Evolutionary conservation across 306 rosid genomes (phyloP), one percentile per base, ranked within the genome.

Genomic region (Medicago arabica): DNA sequence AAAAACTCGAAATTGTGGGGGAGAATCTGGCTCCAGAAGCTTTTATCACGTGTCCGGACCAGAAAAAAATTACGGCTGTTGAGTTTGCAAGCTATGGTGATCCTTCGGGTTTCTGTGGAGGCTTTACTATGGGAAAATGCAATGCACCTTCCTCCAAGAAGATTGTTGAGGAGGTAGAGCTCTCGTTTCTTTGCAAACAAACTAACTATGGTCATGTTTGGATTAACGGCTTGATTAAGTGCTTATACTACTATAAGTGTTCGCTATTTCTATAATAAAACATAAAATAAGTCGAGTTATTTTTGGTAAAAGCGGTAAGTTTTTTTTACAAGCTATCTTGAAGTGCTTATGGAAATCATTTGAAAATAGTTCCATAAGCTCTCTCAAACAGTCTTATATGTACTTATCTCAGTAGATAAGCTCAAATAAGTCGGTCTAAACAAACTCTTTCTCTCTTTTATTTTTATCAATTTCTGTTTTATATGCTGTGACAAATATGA

Each of bases 41-140:
- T 14, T 13, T 57, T 16, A 46, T 95, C 65, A 64, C 18, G 16
- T 95, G 99, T 61, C 88, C 97, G 21, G 10, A 75, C 82, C 1
- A 17, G 28, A 87, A 82, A 75, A 81, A 59, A 83, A 84, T 95
- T 41, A 13, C 11, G 3, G 75, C 71, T 1, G 74, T 95, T 6
- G 91, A 95, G 12, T 95, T 95, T 43, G 93, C 92, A 38, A 92
- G 97, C 93, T 92, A 21, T 21, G 99, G 99, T 21, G 85, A 89
- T 57, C 90, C 97, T 28, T 1, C 4, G 0, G 99, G 97, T 28
- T 14, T 11, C 15, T 95, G 99, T 71, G 99, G 99, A 74, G n/a
- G 0, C 13, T 89, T 11, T 44, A 3, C 0, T 5, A 0, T 69
- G 65, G 99, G 99, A 0, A 83, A 71, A 41, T 95, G 97, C 68